Evolutionary conservation across 2,329 filamentous ascomycete genomes (phyloP).

Genomic region (Colletotrichum sp.): DNA sequence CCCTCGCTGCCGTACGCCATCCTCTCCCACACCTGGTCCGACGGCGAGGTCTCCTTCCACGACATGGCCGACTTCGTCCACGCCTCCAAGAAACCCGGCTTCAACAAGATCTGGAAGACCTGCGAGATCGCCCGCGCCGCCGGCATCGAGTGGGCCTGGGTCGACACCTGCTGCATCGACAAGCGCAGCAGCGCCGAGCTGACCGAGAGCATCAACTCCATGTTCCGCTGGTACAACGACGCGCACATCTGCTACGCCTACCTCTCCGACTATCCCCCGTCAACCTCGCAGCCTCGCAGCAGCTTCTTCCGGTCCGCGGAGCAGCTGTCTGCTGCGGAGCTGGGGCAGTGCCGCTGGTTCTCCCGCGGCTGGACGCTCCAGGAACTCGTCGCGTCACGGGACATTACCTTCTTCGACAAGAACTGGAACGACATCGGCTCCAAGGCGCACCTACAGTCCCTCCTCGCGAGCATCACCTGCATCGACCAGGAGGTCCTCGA

Average conservation of each 20-base stretch:
- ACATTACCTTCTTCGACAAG: background rate
- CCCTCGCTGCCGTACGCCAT: background rate
- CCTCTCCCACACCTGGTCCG: slow-evolving; percentile 28
- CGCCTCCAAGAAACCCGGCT: background rate
- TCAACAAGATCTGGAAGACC: background rate
- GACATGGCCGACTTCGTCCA: background rate
- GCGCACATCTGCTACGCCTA: slow-evolving; percentile 17
- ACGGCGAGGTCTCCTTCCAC: slow-evolving; percentile 30
- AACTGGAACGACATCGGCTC: background rate
- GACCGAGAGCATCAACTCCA: slow-evolving; percentile 29
- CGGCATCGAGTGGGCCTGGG: background rate
- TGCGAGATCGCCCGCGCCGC: background rate
- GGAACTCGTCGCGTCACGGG: background rate
- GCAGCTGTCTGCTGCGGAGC: background rate
- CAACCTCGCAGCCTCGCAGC: background rate
- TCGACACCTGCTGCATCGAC: background rate
- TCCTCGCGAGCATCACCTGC: background rate
- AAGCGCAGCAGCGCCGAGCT: background rate
- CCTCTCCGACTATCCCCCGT: background rate
- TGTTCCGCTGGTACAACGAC: slow-evolving; percentile 35
- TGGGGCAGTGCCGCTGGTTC: background rate
- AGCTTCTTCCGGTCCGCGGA: background rate
- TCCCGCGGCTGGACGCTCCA: background rate
- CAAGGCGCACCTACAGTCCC: background rate
- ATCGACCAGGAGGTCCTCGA: background rate